phyloP scores from a whole-genome alignment of 192 early-diverging fungal genomes.

The Backusella luteola region DNA sequence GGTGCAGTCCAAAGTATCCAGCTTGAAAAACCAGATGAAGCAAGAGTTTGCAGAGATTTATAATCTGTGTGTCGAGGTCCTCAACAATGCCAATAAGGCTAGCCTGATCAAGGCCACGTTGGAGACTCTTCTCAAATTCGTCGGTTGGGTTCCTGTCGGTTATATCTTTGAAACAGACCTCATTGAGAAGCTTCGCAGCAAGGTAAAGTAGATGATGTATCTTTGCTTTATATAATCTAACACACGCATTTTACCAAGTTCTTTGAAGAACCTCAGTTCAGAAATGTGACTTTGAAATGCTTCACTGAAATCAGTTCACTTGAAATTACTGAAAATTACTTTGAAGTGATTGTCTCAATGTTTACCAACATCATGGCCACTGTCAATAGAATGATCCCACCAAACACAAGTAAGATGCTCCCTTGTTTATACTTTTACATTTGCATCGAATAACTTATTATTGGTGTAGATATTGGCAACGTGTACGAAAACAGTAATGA shows the following conservation, averaged over 20 bases:
- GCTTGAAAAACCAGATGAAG: constrained; percentile 94
- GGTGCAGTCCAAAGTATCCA: constrained; percentile 93
- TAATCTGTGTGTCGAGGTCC: constrained; percentile 90
- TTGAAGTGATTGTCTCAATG: constrained; percentile 83
- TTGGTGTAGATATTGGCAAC: constrained; percentile 64
- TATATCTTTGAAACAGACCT: constrained; percentile 97
- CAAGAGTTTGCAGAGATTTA: constrained; percentile 95
- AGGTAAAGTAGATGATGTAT: constrained; percentile 48
- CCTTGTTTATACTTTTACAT: too few relatives aligned
- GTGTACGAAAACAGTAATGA: constrained; percentile 84
- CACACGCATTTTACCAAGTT: constrained; percentile 50
- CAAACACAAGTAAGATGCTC: constrained; percentile 54
- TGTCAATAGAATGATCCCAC: constrained; percentile 69
- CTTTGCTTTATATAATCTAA: too few relatives aligned
- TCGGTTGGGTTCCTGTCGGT: constrained; percentile 98
- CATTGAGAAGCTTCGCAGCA: constrained; percentile 77
- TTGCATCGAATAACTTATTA: neutral
- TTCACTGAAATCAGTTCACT: constrained; percentile 96
- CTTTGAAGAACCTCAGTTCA: constrained; percentile 80
- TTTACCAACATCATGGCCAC: constrained; percentile 80
- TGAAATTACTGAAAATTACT: constrained; percentile 75
- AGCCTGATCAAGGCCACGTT: constrained; percentile 90
- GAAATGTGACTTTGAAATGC: constrained; percentile 94
- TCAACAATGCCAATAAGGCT: constrained; percentile 88
- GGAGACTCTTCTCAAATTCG: constrained; percentile 91